phyloP scores from a whole-genome alignment of 768 basidiomycete species.

The Kwoniella newhampshirensis region DNA sequence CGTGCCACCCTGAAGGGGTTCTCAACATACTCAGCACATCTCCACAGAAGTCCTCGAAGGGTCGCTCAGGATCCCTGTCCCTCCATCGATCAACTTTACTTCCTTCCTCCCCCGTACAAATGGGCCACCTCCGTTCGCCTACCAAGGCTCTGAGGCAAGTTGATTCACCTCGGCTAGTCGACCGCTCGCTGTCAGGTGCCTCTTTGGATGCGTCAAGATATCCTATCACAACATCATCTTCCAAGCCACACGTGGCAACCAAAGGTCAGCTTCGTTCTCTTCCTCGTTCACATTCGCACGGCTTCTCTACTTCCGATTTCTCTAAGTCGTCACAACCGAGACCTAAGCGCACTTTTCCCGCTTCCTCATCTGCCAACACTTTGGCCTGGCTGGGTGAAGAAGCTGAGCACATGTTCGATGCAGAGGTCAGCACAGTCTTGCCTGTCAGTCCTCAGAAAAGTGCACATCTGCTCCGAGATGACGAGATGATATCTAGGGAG shows the following conservation, averaged over 20 bases:
- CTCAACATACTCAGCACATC: no score
- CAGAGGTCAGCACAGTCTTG: constrained; percentile 15
- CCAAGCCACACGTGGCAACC: no score
- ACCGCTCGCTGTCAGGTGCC: constrained; percentile 5
- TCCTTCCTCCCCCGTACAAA: not conserved
- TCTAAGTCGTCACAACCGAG: no score
- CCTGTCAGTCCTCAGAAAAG: constrained; percentile 23
- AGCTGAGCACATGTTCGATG: not conserved
- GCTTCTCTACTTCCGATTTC: no score
- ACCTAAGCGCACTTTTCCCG: constrained; percentile 28
- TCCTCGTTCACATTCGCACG: no score
- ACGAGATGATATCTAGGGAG: constrained; percentile 10
- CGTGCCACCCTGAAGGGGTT: no score
- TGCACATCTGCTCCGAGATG: constrained; percentile 12
- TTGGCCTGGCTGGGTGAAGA: constrained; percentile 30
- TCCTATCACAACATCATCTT: not conserved
- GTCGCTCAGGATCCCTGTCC: no score
- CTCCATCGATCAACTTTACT: constrained; percentile 7
- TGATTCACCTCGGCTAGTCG: constrained; percentile 19
- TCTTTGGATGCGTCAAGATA: constrained; percentile 6
- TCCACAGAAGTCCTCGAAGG: no score
- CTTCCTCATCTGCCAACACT: constrained; percentile 30
- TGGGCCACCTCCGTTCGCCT: constrained; percentile 11
- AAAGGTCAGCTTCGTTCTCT: no score
- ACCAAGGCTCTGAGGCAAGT: constrained; percentile 13